Evolutionary conservation across 2,329 filamentous ascomycete species (phyloP), one percentile per base, ranked within the genome.

Genomic region (Macrophomina tecta): DNA sequence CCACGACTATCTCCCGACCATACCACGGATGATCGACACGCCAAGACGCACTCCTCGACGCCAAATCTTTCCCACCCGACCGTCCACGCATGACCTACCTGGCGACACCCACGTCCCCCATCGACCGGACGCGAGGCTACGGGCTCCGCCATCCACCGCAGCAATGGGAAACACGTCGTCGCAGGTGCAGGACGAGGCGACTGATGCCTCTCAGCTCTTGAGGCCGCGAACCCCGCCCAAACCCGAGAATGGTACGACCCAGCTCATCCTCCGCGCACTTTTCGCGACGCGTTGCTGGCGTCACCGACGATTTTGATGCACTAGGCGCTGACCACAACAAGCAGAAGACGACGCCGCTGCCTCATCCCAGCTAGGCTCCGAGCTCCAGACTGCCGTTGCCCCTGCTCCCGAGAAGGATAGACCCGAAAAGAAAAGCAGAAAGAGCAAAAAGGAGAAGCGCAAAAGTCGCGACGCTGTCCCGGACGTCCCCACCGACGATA

Each of bases 331-430:
- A 61, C 56, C 7, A 16, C 16, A 64, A 32, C 34, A 34, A 34
- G 23, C 65, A 66, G 67, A 68, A 49, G 65, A 68, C 52, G 67
- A 67, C 46, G 40, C 51, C 40, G 67, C 65, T n/a, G 67, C 67
- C 16, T 65, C 65, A n/a, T 65, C 61, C 5, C 68, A 69, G 49
- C 48, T 53, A n/a, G 36, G n/a, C 34, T 30, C 58, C 6, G 56
- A 67, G 7, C 14, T 48, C 14, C 51, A 34, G 30, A 52, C 23
- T 5, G 32, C 49, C 5, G 34, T 38, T 5, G 38, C 23, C n/a
- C 48, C 18, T 7, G 18, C 34, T 3, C 32, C 38, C 18, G 30
- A 66, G 49, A 61, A 38, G 36, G 38, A 34, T 9, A 38, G 9
- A 23, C 49, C 32, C 34, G 58, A 53, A 53, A 56, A 51, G 23